These are phyloP conservation scores for Tylopilus sp. DNA, from an alignment of 1,284 basidiomycete species.

Conservation along the genomic window DNA sequence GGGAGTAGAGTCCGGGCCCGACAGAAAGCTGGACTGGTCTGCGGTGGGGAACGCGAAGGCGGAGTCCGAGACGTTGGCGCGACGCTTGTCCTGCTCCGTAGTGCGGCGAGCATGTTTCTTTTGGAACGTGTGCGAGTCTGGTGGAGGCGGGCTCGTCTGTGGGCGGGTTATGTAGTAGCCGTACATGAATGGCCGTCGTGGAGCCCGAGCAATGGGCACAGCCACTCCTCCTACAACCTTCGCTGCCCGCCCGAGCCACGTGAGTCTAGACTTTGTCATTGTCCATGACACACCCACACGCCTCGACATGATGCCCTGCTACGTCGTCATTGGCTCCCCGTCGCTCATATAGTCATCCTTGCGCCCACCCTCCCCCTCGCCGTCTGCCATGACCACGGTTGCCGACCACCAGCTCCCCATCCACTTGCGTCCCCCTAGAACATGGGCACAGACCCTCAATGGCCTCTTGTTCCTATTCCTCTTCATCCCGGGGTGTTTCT, in stretches of 20 bases:
- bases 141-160: conserved; percentile 30
- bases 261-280: too few relatives aligned
- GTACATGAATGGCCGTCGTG: too few relatives aligned
- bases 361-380: not conserved
- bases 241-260: too few relatives aligned
- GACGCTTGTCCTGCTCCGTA: conserved; percentile 24
- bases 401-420: conserved; percentile 51
- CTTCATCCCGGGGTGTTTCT: conserved; percentile 65
- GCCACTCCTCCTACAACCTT: too few relatives aligned
- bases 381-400: conserved; percentile 22
- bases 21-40: conserved; percentile 19
- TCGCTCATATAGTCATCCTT: conserved; percentile 15
- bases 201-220: too few relatives aligned
- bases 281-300: too few relatives aligned
- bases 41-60: conserved; percentile 31
- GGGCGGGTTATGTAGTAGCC: too few relatives aligned
- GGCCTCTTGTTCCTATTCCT: conserved; percentile 53
- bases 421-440: conserved; percentile 48
- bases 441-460: conserved; percentile 51
- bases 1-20: conserved; percentile 21
- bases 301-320: not conserved
- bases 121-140: conserved; percentile 12
- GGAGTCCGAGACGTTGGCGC: conserved; percentile 15
- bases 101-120: conserved; percentile 28
- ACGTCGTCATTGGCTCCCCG: not conserved